These are phyloP conservation scores for Fusarium anthophilum DNA, from an alignment of 2,329 filamentous ascomycete genomes.

Conservation along the genomic window DNA sequence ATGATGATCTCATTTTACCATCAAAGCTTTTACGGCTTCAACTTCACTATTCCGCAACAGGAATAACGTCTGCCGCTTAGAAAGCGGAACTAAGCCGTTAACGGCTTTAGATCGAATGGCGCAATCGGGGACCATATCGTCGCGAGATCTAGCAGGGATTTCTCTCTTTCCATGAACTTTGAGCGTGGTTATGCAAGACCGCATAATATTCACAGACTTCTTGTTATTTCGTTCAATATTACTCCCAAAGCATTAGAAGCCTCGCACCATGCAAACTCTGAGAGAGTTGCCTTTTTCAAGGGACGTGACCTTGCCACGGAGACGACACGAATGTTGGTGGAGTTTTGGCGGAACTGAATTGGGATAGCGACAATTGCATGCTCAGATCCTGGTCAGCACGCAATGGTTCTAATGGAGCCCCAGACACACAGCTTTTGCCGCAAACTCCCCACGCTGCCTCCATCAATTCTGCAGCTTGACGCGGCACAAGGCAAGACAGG, in stretches of 20 bases:
- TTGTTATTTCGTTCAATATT: background rate
- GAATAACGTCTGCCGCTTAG: slow-evolving; percentile 24
- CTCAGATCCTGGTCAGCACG: slow-evolving; percentile 44
- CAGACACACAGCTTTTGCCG: slow-evolving; percentile 8
- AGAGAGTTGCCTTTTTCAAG: background rate
- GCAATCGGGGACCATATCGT: slow-evolving; percentile 39
- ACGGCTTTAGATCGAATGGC: slow-evolving; percentile 31
- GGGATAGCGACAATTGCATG: slow-evolving; percentile 39
- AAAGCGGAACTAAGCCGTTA: background rate
- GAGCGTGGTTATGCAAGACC: background rate
- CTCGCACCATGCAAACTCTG: background rate
- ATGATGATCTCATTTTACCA: slow-evolving; percentile 20
- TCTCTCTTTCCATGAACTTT: slow-evolving; percentile 1
- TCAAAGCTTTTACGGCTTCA: slow-evolving; percentile 5
- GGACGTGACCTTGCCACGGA: slow-evolving; percentile 1
- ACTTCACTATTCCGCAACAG: slow-evolving; percentile 11
- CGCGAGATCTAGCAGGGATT: slow-evolving; percentile 28
- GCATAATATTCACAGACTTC: background rate
- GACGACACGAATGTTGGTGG: slow-evolving; percentile 29
- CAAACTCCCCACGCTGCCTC: slow-evolving; percentile 29
- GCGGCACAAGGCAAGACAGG: background rate
- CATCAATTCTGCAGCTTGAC: slow-evolving; percentile 16
- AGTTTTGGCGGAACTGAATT: slow-evolving; percentile 24
- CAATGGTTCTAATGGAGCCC: slow-evolving; percentile 31
- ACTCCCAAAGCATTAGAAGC: too few species aligned